Percentiles rank a stretch among this genome's conserved stretches.
phyloP scores from a whole-genome alignment of 2,329 filamentous ascomycete species.

The Fusarium tupiense region DNA sequence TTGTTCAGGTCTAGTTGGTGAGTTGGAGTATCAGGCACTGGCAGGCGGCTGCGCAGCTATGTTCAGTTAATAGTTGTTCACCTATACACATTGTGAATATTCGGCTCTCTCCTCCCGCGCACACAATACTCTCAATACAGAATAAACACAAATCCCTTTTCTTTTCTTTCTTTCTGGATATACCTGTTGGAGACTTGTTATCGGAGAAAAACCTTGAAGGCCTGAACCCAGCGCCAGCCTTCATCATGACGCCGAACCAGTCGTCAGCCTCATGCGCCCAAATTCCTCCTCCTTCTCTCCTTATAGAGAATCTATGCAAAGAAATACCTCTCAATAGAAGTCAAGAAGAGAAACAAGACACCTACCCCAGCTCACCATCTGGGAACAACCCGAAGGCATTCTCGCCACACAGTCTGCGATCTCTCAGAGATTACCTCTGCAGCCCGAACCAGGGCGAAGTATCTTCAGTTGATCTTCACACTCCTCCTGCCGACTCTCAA shows the following conservation, averaged over 20 bases:
- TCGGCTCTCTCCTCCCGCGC: background rate
- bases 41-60: background rate
- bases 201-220: background rate
- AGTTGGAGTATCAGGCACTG: constrained; percentile 8
- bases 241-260: constrained; percentile 14
- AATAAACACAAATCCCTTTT: background rate
- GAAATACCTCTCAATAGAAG: background rate
- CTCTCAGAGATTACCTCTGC: background rate
- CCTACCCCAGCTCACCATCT: background rate
- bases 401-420: background rate
- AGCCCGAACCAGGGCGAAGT: constrained; percentile 1
- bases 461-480: constrained; percentile 25
- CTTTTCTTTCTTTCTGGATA: background rate
- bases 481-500: constrained; percentile 10
- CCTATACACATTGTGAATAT: background rate
- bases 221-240: background rate
- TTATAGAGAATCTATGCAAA: constrained; percentile 12
- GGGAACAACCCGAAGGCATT: background rate
- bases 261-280: constrained; percentile 6
- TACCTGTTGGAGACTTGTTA: background rate
- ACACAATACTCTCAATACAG: background rate
- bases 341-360: background rate
- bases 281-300: constrained; percentile 28
- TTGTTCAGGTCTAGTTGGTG: background rate
- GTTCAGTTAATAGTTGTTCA: background rate